Evolutionary conservation across 257 asterid species (phyloP).

Genomic region (Plantago ovata): DNA sequence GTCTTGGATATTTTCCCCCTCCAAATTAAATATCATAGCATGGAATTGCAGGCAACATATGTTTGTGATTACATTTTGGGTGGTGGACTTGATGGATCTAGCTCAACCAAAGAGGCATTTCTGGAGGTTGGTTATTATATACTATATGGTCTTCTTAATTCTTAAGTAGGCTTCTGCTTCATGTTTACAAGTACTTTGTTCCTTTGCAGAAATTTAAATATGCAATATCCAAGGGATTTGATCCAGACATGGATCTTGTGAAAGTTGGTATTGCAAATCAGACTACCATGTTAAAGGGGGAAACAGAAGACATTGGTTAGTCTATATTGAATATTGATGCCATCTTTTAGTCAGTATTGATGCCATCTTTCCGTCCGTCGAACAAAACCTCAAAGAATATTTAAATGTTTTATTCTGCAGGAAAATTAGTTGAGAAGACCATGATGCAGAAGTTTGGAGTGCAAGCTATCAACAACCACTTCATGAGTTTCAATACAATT

Average conservation of each 20-base stretch:
- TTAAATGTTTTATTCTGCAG: slow-evolving; percentile 31
- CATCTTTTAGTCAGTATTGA: too few relatives aligned
- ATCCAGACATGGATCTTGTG: slow-evolving; percentile 77
- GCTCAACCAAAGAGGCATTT: slow-evolving; percentile 93
- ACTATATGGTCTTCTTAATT: slow-evolving; percentile 3
- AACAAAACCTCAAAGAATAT: background rate
- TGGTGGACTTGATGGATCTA: slow-evolving; percentile 92
- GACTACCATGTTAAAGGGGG: slow-evolving; percentile 98
- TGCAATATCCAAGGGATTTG: slow-evolving; percentile 86
- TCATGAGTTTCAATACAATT: slow-evolving; percentile 93
- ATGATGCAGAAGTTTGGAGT: slow-evolving; percentile 90
- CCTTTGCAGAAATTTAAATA: slow-evolving; percentile 74
- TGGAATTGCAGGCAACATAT: slow-evolving; percentile 68
- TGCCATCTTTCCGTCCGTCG: slow-evolving; percentile 4
- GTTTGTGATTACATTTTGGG: slow-evolving; percentile 93
- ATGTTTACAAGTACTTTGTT: slow-evolving; percentile 21
- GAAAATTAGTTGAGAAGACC: slow-evolving; percentile 67
- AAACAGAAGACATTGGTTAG: slow-evolving; percentile 95
- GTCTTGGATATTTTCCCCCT: too few relatives aligned
- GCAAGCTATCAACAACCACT: slow-evolving; percentile 74
- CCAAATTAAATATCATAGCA: background rate
- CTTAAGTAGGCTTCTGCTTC: slow-evolving; percentile 15
- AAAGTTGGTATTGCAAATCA: slow-evolving; percentile 98
- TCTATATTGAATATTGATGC: too few relatives aligned
- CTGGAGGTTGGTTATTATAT: slow-evolving; percentile 54